Conservation (phyloP, 176 grass and related monocot species). For the Triticum monococcum region DNA sequence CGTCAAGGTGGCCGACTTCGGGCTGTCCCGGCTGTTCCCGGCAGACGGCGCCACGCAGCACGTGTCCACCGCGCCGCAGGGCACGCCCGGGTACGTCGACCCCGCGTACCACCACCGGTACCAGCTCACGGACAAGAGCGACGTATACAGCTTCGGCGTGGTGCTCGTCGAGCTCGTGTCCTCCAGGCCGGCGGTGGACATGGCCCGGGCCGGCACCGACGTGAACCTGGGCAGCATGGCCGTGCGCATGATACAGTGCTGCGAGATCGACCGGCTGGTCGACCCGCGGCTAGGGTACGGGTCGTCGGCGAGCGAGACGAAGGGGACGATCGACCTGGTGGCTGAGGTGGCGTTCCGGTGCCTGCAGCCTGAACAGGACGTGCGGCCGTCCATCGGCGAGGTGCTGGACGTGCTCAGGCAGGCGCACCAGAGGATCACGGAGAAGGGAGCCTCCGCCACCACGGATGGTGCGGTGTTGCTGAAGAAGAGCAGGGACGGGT, state of each 20-base stretch:
- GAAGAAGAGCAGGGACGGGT: conserved; percentile 38
- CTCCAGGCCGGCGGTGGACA: conserved; percentile 48
- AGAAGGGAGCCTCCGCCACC: neutral
- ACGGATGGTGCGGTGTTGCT: neutral
- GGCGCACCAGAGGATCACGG: conserved; percentile 4
- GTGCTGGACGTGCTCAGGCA: conserved; percentile 30
- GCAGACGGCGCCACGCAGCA: conserved; percentile 31
- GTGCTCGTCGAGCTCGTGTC: conserved; percentile 61
- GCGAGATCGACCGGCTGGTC: conserved; percentile 31
- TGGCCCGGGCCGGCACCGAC: conserved; percentile 6
- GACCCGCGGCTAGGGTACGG: conserved; percentile 37
- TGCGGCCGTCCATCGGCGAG: conserved; percentile 43
- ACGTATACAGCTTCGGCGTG: conserved; percentile 76
- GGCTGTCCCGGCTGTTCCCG: conserved; percentile 54
- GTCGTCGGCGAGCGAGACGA: conserved; percentile 1
- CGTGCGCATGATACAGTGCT: conserved; percentile 42
- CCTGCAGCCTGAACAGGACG: conserved; percentile 53
- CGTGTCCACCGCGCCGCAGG: conserved; percentile 66
- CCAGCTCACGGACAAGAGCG: conserved; percentile 74
- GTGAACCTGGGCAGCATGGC: conserved; percentile 52
- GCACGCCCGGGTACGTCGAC: conserved; percentile 63
- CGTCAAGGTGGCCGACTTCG: conserved; percentile 73
- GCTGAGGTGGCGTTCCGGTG: conserved; percentile 54
- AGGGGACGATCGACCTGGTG: conserved; percentile 25
- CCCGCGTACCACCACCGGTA: conserved; percentile 53